Conservation (phyloP, 2,329 filamentous ascomycete genomes). For the Trichophyton verrucosum region DNA sequence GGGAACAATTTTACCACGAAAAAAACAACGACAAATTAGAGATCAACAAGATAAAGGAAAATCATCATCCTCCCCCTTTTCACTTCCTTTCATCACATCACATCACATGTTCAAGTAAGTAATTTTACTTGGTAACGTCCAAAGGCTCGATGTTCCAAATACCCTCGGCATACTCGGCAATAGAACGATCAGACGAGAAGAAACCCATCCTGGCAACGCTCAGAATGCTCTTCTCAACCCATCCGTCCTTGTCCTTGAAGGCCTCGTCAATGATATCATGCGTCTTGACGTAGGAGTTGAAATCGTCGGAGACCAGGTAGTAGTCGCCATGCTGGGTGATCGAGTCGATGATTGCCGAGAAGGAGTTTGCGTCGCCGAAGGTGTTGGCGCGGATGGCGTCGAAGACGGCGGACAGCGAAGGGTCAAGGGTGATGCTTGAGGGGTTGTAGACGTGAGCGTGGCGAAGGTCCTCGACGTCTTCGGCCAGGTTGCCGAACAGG, state of each 20-base stretch:
- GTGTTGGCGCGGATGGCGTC: conserved; percentile 63
- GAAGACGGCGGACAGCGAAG: conserved; percentile 69
- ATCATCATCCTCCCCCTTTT: too few relatives aligned
- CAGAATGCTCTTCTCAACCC: conserved; percentile 80
- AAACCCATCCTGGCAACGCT: conserved; percentile 92
- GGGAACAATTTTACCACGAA: too few relatives aligned
- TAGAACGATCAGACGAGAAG: conserved; percentile 89
- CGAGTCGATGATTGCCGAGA: conserved; percentile 68
- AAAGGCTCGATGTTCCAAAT: conserved; percentile 96
- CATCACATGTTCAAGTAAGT: too few relatives aligned
- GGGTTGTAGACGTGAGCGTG: conserved; percentile 65
- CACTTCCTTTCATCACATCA: too few relatives aligned
- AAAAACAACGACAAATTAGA: too few relatives aligned
- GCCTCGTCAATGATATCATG: conserved; percentile 83
- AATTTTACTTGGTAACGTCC: conserved; percentile 14
- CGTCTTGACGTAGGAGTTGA: conserved; percentile 85
- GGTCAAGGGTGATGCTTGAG: conserved; percentile 62
- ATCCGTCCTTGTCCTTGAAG: conserved; percentile 83
- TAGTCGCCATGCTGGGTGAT: conserved; percentile 92
- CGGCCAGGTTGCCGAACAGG: conserved; percentile 88
- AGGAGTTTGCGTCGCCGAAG: conserved; percentile 69
- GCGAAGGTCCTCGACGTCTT: conserved; percentile 92
- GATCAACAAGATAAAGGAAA: too few relatives aligned
- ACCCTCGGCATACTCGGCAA: conserved; percentile 90
- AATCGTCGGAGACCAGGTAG: conserved; percentile 95